Evolutionary conservation across 2,329 filamentous ascomycete species (phyloP).

Genomic region (Coniella vitis): DNA sequence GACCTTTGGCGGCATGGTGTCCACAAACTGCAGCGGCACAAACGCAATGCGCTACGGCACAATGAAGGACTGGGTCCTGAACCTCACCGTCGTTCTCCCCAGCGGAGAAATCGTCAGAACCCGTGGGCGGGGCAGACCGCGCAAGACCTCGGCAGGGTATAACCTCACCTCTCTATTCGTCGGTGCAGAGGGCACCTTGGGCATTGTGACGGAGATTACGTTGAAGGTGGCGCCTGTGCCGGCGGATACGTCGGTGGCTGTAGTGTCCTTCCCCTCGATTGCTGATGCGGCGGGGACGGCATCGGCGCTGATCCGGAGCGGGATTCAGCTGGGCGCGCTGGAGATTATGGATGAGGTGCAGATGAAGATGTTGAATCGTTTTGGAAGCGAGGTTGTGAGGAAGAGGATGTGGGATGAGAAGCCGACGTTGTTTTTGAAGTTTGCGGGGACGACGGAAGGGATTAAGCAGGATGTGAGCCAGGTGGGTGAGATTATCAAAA

Average conservation of each 20-base stretch:
- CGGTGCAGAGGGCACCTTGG: conserved; percentile 65
- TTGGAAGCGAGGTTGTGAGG: conserved; percentile 51
- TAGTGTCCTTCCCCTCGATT: conserved; percentile 53
- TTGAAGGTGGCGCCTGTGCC: conserved; percentile 61
- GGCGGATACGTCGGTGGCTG: conserved; percentile 56
- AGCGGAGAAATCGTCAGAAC: conserved; percentile 67
- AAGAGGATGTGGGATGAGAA: conserved; percentile 55
- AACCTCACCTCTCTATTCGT: conserved; percentile 64
- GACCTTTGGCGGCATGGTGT: conserved; percentile 53
- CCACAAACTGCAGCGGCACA: conserved; percentile 59
- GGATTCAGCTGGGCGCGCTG: conserved; percentile 59
- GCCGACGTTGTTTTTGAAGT: conserved; percentile 71
- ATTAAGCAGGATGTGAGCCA: conserved; percentile 59
- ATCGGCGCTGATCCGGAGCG: conserved; percentile 55
- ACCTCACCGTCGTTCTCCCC: conserved; percentile 62
- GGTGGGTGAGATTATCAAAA: conserved; percentile 52
- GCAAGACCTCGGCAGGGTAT: conserved; percentile 66
- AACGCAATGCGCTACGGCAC: conserved; percentile 62
- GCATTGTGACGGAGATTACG: conserved; percentile 64
- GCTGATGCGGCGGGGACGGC: conserved; percentile 58
- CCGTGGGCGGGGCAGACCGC: conserved; percentile 48
- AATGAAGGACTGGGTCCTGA: conserved; percentile 71
- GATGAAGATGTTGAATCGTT: conserved; percentile 61
- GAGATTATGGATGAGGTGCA: conserved; percentile 59
- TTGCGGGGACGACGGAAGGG: conserved; percentile 55